Base-by-base conservation (phyloP, 495 filamentous ascomycete species). In the Chaetomidium leptoderma region DNA sequence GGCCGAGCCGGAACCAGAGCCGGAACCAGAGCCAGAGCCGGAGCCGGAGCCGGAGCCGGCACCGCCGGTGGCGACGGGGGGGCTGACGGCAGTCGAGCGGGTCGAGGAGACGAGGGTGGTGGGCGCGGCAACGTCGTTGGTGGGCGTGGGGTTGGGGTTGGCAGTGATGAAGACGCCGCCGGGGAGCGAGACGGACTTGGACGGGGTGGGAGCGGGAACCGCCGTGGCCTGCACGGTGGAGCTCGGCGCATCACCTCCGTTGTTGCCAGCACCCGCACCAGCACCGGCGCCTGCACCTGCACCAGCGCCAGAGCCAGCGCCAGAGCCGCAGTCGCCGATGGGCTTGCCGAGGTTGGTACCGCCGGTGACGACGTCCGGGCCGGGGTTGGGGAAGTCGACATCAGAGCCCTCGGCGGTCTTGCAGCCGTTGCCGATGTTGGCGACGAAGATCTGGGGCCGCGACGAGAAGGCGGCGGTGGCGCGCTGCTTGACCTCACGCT, bases 361-460 rank as follows among this genome's bases (percentile, higher is more conserved):
- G n/a, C 54, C 63, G 52, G 36, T 56, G 56, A 74, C 71, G 35
- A 91, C 78, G 53, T 86, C 78, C 7, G 76, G 73, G 48, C 90
- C 90, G 8, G 89, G 87, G 59, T 90, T 71, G n/a, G 88, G 88
- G 71, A 84, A 93, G 14, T 80, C 70, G 30, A 86, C 78, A 45
- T 89, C 82, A 49, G 66, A 43, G 4, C 65, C 69, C 55, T 86
- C 81, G 42, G 63, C 59, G 33, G 85, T 88, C 17, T 57, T 67
- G 66, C 78, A 86, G 55, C 74, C 66, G 66, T 74, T 76, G 53
- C 66, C 73, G 30, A 87, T 53, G 66, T 87, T 85, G 40, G 84
- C 84, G 40, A 81, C 62, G 64, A 85, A 85, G 50, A 88, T 68
- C 40, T 75, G 53, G 8, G 86, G 86, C 16, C 84, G 78, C 29